Evolutionary conservation across 2,329 filamentous ascomycete genomes (phyloP), one percentile per base, ranked within the genome.

Genomic region (Alternaria dauci): DNA sequence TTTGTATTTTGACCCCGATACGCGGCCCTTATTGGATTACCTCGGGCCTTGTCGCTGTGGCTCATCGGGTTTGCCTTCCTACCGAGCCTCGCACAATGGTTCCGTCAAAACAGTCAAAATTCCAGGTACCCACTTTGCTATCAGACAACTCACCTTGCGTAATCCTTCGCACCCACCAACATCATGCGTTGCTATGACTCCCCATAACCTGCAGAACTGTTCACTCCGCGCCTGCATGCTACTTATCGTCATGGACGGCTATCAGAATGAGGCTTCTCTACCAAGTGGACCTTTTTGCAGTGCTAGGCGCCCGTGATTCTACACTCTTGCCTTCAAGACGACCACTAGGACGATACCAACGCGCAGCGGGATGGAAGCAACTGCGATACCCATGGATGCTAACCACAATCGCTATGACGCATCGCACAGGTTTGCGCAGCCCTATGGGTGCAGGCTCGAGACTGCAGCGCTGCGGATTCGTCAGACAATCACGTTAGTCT

Each of bases 101-200:
- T 62, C 68, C 36, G 20, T 23, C 70, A 55, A 53, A 55, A 60
- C 20, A 58, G 58, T 67, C 61, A 61, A 73, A 69, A 68, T 71
- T 63, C 59, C 62, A 56, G 52, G 61, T 63, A 61, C 63, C 70
- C 70, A 71, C 70, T 66, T 62, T 52, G 59, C 61, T 69, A 73
- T 73, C 70, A 69, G 74, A 74, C 76, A 78, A 73, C 76, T 76
- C 76, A 77, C 65, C 75, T 67, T 77, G 75, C 76, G 73, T 74
- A 62, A 71, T 64, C 62, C 64, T 67, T 60, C 63, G 60, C 66
- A 65, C 63, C 60, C 60, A 61, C 58, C 54, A 57, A 16, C 58
- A 58, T 61, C 48, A 52, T 65, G 62, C 68, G 53, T 66, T 69
- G 58, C 70, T 71, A 69, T 72, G 71, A 70, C 70, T 73, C 70